These are phyloP conservation scores for Wakefieldia striispora DNA, from an alignment of 768 basidiomycete species.

Conservation along the genomic window DNA sequence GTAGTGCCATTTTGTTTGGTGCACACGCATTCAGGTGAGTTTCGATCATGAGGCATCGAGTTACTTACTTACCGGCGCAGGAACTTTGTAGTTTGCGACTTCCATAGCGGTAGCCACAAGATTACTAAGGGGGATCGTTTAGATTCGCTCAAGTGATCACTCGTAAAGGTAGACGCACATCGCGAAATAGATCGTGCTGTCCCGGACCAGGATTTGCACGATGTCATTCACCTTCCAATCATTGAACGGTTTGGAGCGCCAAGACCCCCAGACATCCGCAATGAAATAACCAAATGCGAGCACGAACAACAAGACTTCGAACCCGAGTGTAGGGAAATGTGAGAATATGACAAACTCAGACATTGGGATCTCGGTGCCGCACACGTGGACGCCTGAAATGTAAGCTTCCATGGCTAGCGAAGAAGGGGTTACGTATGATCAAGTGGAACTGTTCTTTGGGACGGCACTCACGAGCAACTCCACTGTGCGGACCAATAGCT, in stretches of 20 bases:
- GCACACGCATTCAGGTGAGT: not conserved
- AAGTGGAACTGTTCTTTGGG: not conserved
- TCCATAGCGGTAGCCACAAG: slow-evolving; percentile 1
- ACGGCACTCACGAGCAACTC: slow-evolving; percentile 3
- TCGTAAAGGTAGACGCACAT: slow-evolving; percentile 8
- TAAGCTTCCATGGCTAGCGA: not conserved
- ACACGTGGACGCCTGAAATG: not conserved
- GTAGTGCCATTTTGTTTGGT: not conserved
- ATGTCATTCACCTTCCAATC: slow-evolving; percentile 6
- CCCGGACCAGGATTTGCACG: slow-evolving; percentile 13
- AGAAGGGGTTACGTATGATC: not conserved
- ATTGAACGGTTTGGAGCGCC: not conserved
- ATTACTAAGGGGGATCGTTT: slow-evolving; percentile 1
- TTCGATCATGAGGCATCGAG: not conserved
- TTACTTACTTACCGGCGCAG: slow-evolving; percentile 1
- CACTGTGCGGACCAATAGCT: slow-evolving; percentile 9
- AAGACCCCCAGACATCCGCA: slow-evolving; percentile 1
- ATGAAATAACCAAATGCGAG: slow-evolving; percentile 14
- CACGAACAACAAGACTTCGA: slow-evolving; percentile 15
- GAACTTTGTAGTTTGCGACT: not conserved
- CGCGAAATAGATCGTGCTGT: slow-evolving; percentile 19
- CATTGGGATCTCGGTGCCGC: not conserved
- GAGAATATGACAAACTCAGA: not conserved
- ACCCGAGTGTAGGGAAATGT: slow-evolving; percentile 8
- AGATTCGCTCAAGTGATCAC: not conserved